Evolutionary conservation across 2,329 filamentous ascomycete genomes (phyloP).

Genomic region (Plenodomus lindquistii): DNA sequence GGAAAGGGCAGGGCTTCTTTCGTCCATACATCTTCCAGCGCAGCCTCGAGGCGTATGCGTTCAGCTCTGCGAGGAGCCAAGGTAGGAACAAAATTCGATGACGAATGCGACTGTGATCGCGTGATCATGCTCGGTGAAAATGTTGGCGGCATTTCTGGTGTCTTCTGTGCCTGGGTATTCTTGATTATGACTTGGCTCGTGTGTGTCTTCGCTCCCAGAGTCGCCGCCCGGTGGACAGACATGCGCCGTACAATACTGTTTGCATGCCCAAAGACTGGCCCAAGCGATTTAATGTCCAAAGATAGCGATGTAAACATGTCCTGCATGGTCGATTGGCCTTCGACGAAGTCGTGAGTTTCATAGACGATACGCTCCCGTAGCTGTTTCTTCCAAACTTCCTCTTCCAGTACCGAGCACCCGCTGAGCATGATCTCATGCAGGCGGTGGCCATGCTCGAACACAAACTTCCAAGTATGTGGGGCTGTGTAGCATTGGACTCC

Average conservation of each 20-base stretch:
- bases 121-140: conserved; percentile 62
- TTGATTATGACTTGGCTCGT: conserved; percentile 81
- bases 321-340: conserved; percentile 52
- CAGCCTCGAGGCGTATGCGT: conserved; percentile 73
- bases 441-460: conserved; percentile 76
- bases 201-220: conserved; percentile 69
- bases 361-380: conserved; percentile 59
- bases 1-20: conserved; percentile 79
- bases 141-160: conserved; percentile 52
- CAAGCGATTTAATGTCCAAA: conserved; percentile 73
- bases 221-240: conserved; percentile 79
- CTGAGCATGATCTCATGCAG: conserved; percentile 85
- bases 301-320: conserved; percentile 66
- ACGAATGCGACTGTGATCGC: conserved; percentile 78
- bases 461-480: conserved; percentile 87
- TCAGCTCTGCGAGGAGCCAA: conserved; percentile 76
- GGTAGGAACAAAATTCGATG: conserved; percentile 67
- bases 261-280: conserved; percentile 73
- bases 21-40: conserved; percentile 81
- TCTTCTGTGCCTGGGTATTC: conserved; percentile 74
- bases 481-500: conserved; percentile 86
- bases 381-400: conserved; percentile 76
- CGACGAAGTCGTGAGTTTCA: conserved; percentile 56
- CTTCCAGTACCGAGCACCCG: conserved; percentile 80
- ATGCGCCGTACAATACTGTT: conserved; percentile 67